These are phyloP conservation scores for Trametes cubensis DNA, from an alignment of 768 basidiomycete genomes.

Conservation along the genomic window DNA sequence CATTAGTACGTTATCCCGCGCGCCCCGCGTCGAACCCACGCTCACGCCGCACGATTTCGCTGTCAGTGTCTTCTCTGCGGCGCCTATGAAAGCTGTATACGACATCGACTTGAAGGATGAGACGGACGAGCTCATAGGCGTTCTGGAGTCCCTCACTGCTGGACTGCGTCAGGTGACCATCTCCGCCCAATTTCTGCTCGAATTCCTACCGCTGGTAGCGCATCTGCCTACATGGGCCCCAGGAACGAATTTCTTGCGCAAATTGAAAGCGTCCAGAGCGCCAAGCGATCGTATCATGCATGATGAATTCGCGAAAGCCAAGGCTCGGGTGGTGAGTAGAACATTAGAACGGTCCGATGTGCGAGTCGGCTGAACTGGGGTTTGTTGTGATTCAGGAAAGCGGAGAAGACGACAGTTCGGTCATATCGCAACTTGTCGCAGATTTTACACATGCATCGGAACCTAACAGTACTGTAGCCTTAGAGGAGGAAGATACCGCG, in stretches of 20 bases:
- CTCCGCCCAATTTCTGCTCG: constrained; percentile 2
- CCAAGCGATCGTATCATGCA: background rate
- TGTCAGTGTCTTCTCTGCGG: constrained; percentile 4
- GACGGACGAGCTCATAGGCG: constrained; percentile 20
- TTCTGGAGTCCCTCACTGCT: constrained; percentile 15
- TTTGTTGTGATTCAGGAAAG: background rate
- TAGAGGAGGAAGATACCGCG: constrained; percentile 1
- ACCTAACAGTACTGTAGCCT: background rate
- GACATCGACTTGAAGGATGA: background rate
- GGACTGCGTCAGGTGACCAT: constrained; percentile 7
- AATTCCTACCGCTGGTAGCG: background rate
- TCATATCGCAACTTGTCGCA: background rate
- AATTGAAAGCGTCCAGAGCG: background rate
- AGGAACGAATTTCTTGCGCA: background rate
- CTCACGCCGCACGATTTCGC: background rate
- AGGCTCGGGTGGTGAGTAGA: background rate
- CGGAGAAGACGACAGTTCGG: background rate
- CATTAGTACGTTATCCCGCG: constrained; percentile 2
- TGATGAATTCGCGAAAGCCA: background rate
- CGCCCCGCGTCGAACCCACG: background rate
- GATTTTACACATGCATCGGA: background rate
- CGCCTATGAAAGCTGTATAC: constrained; percentile 4
- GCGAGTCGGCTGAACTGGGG: background rate
- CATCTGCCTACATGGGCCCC: constrained; percentile 10
- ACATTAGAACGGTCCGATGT: no score